These are phyloP conservation scores for Botrytis medusae DNA, from an alignment of 2,329 filamentous ascomycete genomes.

Conservation along the genomic window DNA sequence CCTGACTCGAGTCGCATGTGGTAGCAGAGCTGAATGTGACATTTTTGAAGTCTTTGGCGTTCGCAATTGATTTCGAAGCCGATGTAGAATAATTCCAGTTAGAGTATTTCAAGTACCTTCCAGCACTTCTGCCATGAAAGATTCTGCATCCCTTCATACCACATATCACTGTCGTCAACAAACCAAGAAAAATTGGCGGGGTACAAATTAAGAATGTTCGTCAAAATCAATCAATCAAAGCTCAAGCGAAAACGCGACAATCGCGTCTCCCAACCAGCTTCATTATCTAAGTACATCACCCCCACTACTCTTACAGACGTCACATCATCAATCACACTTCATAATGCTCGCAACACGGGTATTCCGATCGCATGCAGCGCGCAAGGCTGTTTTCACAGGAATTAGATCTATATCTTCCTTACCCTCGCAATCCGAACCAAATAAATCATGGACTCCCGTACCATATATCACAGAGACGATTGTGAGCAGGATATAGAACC, in stretches of 20 bases:
- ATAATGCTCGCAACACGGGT: constrained; percentile 36
- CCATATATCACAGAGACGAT: constrained; percentile 56
- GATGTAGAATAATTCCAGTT: constrained; percentile 2
- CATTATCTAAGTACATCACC: neutral
- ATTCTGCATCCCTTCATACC: constrained; percentile 35
- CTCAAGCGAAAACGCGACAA: constrained; percentile 24
- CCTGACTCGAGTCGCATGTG: neutral
- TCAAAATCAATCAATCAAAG: constrained; percentile 12
- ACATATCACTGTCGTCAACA: constrained; percentile 25
- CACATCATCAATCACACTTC: constrained; percentile 5
- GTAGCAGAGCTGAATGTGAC: neutral
- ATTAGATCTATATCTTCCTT: constrained; percentile 34
- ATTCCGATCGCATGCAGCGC: constrained; percentile 32
- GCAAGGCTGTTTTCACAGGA: constrained; percentile 28
- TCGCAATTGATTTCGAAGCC: neutral
- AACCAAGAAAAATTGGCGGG: neutral
- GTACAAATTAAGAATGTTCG: neutral
- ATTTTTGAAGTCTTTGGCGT: neutral
- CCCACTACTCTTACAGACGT: neutral
- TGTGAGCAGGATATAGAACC: constrained; percentile 45
- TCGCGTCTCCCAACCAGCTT: constrained; percentile 26
- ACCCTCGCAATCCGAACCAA: constrained; percentile 34
- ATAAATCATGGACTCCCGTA: constrained; percentile 45
- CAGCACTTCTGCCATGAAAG: constrained; percentile 29
- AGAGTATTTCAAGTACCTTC: constrained; percentile 8